Evolutionary conservation across 2,329 filamentous ascomycete genomes (phyloP).

Genomic region (Ceratocystiopsis minuta): DNA sequence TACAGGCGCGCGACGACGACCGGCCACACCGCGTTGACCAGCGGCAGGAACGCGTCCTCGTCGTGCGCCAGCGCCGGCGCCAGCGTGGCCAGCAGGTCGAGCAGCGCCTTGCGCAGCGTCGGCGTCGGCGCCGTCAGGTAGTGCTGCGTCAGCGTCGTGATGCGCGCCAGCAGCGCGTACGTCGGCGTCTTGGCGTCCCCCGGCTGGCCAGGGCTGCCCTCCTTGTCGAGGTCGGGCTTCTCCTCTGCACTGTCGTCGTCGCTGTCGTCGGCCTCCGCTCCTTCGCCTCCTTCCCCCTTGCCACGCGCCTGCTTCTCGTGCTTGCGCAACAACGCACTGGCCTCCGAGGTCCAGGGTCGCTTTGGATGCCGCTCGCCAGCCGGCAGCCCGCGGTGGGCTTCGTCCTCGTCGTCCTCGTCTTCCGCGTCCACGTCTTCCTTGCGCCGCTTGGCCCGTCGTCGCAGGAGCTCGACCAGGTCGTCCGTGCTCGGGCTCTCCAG

Average conservation of each 20-base stretch:
- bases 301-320: conserved; percentile 14
- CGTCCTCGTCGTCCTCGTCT: conserved; percentile 4
- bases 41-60: conserved; percentile 68
- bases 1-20: conserved; percentile 52
- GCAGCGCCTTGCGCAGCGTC: conserved; percentile 56
- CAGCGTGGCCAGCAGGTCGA: conserved; percentile 58
- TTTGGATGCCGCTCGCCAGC: conserved; percentile 1
- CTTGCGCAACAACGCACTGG: conserved; percentile 11
- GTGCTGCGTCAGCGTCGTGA: conserved; percentile 70
- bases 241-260: conserved; percentile 17
- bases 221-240: conserved; percentile 14
- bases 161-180: conserved; percentile 64
- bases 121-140: conserved; percentile 77
- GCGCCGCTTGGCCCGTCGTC: conserved; percentile 13
- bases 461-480: conserved; percentile 4
- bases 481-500: not conserved
- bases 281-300: conserved; percentile 14
- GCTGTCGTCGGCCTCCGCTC: conserved; percentile 15
- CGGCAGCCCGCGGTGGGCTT: too few relatives aligned
- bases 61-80: conserved; percentile 54
- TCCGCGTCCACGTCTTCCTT: not conserved
- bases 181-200: conserved; percentile 48
- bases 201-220: conserved; percentile 14
- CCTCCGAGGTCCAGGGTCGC: conserved; percentile 15
- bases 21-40: conserved; percentile 85